phyloP scores from a whole-genome alignment of 192 early-diverging fungal genomes.

The Entophlyctis luteolus region DNA sequence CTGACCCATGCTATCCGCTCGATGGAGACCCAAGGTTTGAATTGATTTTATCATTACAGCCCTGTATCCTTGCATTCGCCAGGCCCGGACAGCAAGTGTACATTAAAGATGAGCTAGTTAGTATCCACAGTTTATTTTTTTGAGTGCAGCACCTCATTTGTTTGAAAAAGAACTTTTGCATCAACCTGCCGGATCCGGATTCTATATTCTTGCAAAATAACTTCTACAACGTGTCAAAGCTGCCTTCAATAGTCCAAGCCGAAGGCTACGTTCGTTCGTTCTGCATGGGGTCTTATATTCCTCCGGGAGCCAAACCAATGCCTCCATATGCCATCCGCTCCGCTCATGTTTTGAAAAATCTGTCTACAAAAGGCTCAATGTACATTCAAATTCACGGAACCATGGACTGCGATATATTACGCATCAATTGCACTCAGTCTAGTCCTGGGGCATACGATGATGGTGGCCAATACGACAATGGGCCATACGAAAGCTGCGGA shows the following conservation, averaged over 20 bases:
- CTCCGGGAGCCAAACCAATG: constrained; percentile 23
- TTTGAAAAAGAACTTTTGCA: constrained; percentile 31
- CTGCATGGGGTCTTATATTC: constrained; percentile 30
- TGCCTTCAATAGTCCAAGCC: constrained; percentile 28
- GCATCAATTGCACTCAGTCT: constrained; percentile 25
- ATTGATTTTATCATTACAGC: neutral
- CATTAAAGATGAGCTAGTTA: neutral
- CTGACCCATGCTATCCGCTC: constrained; percentile 24
- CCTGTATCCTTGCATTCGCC: neutral
- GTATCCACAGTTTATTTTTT: neutral
- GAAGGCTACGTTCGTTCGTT: constrained; percentile 34
- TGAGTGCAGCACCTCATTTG: neutral
- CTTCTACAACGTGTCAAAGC: constrained; percentile 13
- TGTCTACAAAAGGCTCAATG: neutral
- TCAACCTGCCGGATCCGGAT: constrained; percentile 34
- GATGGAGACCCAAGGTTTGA: neutral
- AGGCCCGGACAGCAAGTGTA: constrained; percentile 10
- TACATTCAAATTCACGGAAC: constrained; percentile 30
- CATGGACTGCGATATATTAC: constrained; percentile 27
- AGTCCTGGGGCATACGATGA: constrained; percentile 26
- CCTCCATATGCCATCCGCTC: constrained; percentile 18
- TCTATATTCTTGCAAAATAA: neutral
- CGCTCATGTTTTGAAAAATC: constrained; percentile 21
- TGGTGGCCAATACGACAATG: constrained; percentile 34
- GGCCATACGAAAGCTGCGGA: constrained; percentile 23